Evolutionary conservation across 805 yeast species (phyloP).

Genomic region (Candida dendrica): DNA sequence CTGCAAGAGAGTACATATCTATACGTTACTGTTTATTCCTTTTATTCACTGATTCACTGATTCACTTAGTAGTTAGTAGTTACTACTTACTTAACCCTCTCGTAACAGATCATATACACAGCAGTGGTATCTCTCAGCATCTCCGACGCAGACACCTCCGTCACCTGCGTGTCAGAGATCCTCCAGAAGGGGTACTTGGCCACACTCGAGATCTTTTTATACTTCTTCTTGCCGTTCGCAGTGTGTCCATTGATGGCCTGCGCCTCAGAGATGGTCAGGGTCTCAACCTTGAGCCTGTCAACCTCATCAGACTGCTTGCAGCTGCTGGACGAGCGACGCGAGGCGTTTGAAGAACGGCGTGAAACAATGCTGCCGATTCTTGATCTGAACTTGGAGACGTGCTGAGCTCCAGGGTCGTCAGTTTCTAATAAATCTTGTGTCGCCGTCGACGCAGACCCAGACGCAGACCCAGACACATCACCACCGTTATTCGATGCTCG

Average conservation of each 20-base stretch:
- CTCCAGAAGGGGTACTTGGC: slow-evolving; percentile 72
- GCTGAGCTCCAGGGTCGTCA: slow-evolving; percentile 12
- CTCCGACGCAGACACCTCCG: slow-evolving; percentile 50
- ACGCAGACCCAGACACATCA: no score
- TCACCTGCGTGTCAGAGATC: slow-evolving; percentile 67
- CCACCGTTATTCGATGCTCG: no score
- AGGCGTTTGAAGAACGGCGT: slow-evolving; percentile 14
- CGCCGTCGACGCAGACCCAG: no score
- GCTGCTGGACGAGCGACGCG: slow-evolving; percentile 10
- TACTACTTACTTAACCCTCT: slow-evolving; percentile 26
- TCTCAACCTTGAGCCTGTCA: slow-evolving; percentile 1
- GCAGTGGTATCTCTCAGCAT: slow-evolving; percentile 65
- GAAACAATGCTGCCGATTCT: slow-evolving; percentile 17
- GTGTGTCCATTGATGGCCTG: slow-evolving; percentile 3
- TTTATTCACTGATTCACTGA: no score
- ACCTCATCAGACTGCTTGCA: neutral
- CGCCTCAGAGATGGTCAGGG: slow-evolving; percentile 1
- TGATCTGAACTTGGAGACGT: slow-evolving; percentile 16
- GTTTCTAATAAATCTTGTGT: neutral
- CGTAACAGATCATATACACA: slow-evolving; percentile 85
- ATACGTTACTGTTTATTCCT: no score
- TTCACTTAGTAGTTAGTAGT: no score
- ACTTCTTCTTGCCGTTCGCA: slow-evolving; percentile 18
- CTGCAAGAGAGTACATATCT: no score
- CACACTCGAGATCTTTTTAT: slow-evolving; percentile 49